These are phyloP conservation scores for Castanea mollissima DNA, from an alignment of 306 rosid genomes.

Conservation along the genomic window DNA sequence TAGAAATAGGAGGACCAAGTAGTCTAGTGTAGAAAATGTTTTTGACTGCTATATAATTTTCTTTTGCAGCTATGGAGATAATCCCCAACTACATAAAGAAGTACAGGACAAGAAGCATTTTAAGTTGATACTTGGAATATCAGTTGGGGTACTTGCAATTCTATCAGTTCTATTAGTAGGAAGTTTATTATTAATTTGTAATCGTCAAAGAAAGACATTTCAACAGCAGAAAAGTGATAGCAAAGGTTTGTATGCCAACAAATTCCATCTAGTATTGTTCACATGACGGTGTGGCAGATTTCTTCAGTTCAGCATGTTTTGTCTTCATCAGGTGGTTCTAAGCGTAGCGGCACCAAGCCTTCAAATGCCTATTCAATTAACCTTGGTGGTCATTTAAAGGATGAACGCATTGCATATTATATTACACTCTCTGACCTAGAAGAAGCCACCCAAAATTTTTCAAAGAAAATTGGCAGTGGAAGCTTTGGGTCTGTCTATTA, in stretches of 20 bases:
- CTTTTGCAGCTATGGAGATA: slow-evolving; percentile 58
- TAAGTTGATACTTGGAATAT: slow-evolving; percentile 60
- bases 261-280: slow-evolving; percentile 9
- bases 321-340: slow-evolving; percentile 54
- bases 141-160: slow-evolving; percentile 59
- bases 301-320: slow-evolving; percentile 20
- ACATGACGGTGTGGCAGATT: slow-evolving; percentile 2
- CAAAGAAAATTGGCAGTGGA: slow-evolving; percentile 84
- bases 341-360: slow-evolving; percentile 56
- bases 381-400: slow-evolving; percentile 58
- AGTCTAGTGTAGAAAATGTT: not conserved
- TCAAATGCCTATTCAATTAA: slow-evolving; percentile 54
- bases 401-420: slow-evolving; percentile 82
- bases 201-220: slow-evolving; percentile 43
- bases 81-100: slow-evolving; percentile 50
- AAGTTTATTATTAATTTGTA: slow-evolving; percentile 49
- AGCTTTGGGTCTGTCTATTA: slow-evolving; percentile 95
- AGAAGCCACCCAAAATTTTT: slow-evolving; percentile 72
- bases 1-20: not conserved
- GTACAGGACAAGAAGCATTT: slow-evolving; percentile 48
- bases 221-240: slow-evolving; percentile 38
- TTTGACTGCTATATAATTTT: slow-evolving; percentile 16
- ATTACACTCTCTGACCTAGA: slow-evolving; percentile 65
- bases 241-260: slow-evolving; percentile 47
- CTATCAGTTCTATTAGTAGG: slow-evolving; percentile 48